Evolutionary conservation across 2,329 filamentous ascomycete genomes (phyloP), one percentile per base, ranked within the genome.

Genomic region (Clonostachys rosea): DNA sequence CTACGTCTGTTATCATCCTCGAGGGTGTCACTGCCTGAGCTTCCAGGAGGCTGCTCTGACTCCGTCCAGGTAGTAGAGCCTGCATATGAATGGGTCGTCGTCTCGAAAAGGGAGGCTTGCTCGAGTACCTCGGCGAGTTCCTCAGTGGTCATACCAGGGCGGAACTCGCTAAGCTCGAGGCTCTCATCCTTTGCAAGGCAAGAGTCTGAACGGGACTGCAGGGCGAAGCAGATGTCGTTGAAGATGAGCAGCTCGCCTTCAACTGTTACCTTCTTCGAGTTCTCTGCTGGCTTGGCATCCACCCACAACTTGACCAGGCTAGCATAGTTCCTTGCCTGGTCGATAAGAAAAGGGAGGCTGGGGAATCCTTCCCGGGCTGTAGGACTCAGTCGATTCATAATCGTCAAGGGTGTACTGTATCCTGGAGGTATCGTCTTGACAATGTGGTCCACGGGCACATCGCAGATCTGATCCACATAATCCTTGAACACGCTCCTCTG

Each of bases 341-440:
- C 94, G 51, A 99, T 88, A 5, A 99, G 78, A 62, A 95, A 96
- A 1, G 94, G 94, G 13, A 99, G 74, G 42, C 89, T 94, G 0
- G 91, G 92, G 57, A 96, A 96, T 0, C 94, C 94, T 69, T 99
- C 94, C 47, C 89, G 82, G 9, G 89, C 89, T 1, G 86, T 85
- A 10, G 86, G 82, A 8, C 89, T 86, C 13, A 97, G 70, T 1
- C 94, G 86, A 40, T 86, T 84, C 40, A 95, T 79, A 51, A 99
- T 97, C 10, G 91, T 91, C 47, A 94, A 83, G 1, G 94, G 94
- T 0, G 94, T 96, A 43, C 89, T 91, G 68, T 97, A 99, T 3
- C 89, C 90, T 1, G 91, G 87, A 2, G 89, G 88, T 9, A 90
- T 76, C 9, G 81, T 73, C 37, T 81, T 74, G 41, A 76, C 71